These are phyloP conservation scores for Yamadazyma akitaensis DNA, from an alignment of 805 yeast genomes.

Conservation along the genomic window DNA sequence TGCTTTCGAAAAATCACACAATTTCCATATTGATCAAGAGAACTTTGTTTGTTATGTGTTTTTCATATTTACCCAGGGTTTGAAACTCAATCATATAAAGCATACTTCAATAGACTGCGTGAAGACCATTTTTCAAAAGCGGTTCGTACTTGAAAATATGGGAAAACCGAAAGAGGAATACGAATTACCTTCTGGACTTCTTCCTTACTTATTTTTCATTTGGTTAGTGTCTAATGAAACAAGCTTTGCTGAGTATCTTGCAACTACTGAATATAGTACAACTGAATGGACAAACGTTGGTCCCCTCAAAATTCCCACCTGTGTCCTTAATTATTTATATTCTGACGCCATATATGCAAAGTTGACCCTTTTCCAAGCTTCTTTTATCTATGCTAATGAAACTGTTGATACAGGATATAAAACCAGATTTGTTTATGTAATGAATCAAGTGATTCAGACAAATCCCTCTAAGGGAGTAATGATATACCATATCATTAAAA, in stretches of 20 bases:
- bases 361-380: constrained; percentile 26
- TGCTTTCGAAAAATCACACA: constrained; percentile 41
- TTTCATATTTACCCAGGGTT: constrained; percentile 51
- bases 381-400: constrained; percentile 27
- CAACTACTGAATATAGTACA: constrained; percentile 20
- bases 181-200: constrained; percentile 11
- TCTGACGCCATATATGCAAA: constrained; percentile 18
- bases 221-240: constrained; percentile 27
- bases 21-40: constrained; percentile 34
- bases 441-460: constrained; percentile 22
- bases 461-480: constrained; percentile 20
- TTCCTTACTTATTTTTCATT: constrained; percentile 30
- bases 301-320: constrained; percentile 24
- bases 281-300: constrained; percentile 14
- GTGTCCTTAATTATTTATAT: constrained; percentile 25
- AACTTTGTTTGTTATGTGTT: constrained; percentile 54
- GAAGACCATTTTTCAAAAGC: constrained; percentile 39
- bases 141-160: constrained; percentile 32
- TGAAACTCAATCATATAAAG: constrained; percentile 55
- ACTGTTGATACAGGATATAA: constrained; percentile 28
- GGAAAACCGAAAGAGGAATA: constrained; percentile 1
- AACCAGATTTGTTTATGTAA: constrained; percentile 27
- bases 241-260: constrained; percentile 22
- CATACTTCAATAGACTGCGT: constrained; percentile 46
- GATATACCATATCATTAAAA: constrained; percentile 30